Evolutionary conservation across 73 alveolate genomes (phyloP), one percentile per base, ranked within the genome.

Genomic region (Stentor coeruleus): DNA sequence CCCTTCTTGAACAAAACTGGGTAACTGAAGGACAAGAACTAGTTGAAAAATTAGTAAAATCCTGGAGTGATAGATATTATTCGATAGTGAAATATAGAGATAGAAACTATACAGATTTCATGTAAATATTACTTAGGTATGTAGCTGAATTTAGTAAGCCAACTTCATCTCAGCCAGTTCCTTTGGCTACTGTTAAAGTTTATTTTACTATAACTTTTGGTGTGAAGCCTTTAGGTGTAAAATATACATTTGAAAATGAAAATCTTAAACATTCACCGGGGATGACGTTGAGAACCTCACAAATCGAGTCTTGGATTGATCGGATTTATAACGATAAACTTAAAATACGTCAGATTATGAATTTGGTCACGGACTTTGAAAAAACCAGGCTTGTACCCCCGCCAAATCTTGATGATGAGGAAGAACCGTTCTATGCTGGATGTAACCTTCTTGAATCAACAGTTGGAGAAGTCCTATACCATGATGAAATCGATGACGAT

Each of bases 141-240:
- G 59, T 87, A 73, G 81, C 89, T 59, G 97, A 89, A 49, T 92
- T 92, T 85, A 79, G 91, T 41, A 86, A 80, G 74, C 95, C 97
- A 20, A 75, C 91, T 6, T 37, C 85, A 4, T n/a, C 74, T 15
- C 89, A 92, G 60, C 97, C 97, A 0, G 91, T 92, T 39, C 97
- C 97, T 30, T 88, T 74, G 57, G 95, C 94, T 14, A 92, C 97
- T 39, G 97, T 92, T 3, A 89, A 90, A 82, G 95, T 89, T 3
- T 82, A 89, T 79, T 92, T 92, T 77, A 86, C 85, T 37, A 66
- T 92, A 31, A 91, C 88, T 74, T 94, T 89, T 59, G 82, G 85
- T 41, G 80, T 90, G 30, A 86, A 87, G 77, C 91, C 93, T 3
- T 76, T 66, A 59, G 86, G 76, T 35, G 81, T 86, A n/a, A 88